Evolutionary conservation across 2,329 filamentous ascomycete species (phyloP).

Genomic region (Periglandula ipomoeae): DNA sequence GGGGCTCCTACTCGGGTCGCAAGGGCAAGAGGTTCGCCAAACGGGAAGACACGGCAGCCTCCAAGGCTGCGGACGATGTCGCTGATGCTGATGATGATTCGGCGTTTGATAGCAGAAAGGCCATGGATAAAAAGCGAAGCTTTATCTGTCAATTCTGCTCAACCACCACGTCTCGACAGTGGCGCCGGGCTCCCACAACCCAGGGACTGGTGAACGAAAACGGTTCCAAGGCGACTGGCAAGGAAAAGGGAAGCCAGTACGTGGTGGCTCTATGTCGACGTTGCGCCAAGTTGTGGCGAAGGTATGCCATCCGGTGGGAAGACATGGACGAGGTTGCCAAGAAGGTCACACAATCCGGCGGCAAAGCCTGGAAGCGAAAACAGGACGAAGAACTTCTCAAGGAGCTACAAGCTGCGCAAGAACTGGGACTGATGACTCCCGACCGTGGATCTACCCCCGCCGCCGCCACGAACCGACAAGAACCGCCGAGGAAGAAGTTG

Average conservation of each 20-base stretch:
- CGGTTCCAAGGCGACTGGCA: conserved; percentile 47
- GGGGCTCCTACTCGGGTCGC: conserved; percentile 79
- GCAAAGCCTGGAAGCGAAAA: conserved; percentile 76
- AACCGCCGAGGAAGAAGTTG: conserved; percentile 57
- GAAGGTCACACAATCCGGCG: conserved; percentile 71
- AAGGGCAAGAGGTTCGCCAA: conserved; percentile 85
- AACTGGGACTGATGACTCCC: conserved; percentile 38
- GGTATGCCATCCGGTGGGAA: conserved; percentile 94
- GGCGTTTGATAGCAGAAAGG: conserved; percentile 87
- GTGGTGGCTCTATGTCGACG: conserved; percentile 80
- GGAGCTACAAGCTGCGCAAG: conserved; percentile 58
- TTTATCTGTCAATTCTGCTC: conserved; percentile 94
- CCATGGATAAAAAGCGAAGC: conserved; percentile 63
- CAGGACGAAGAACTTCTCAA: conserved; percentile 86
- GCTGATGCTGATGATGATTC: conserved; percentile 91
- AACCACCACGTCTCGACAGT: conserved; percentile 72
- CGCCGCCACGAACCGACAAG: conserved; percentile 23
- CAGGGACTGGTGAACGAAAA: conserved; percentile 60
- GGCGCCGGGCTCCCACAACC: conserved; percentile 79
- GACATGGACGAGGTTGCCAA: conserved; percentile 84
- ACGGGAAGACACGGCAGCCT: conserved; percentile 58
- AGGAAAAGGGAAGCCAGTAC: conserved; percentile 68
- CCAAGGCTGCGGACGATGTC: conserved; percentile 82
- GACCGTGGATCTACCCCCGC: conserved; percentile 32
- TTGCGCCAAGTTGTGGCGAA: conserved; percentile 88